A percentile compares a stretch with the other conserved stretches of the same genome.
phyloP scores from a whole-genome alignment of 1,284 basidiomycete genomes.

The Anthracocystis panici-leucophaei region DNA sequence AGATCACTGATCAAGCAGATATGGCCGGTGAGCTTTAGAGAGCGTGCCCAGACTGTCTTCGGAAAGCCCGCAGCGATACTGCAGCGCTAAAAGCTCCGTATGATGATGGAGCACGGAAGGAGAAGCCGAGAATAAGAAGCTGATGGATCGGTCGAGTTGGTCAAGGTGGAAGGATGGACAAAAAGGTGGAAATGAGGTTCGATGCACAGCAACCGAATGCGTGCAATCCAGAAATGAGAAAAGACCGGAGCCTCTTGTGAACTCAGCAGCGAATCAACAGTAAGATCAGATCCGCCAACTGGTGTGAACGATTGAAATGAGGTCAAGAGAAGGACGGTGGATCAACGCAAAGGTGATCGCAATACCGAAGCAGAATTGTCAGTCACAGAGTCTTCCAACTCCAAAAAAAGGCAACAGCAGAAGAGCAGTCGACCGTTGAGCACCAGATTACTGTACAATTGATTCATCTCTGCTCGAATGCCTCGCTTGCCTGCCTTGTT shows the following conservation, averaged over 20 bases:
- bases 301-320: not conserved
- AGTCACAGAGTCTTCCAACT: slow-evolving; percentile 4
- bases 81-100: not conserved
- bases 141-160: not conserved
- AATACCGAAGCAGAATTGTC: not conserved
- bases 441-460: not conserved
- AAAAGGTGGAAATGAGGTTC: slow-evolving; percentile 9
- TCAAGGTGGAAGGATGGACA: not conserved
- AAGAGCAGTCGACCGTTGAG: not conserved
- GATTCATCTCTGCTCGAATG: not conserved
- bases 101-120: not conserved
- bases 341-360: slow-evolving; percentile 1
- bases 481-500: slow-evolving; percentile 1
- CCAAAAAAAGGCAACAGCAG: not conserved
- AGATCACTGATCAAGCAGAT: too few relatives aligned
- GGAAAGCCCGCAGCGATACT: not conserved
- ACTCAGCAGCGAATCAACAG: too few relatives aligned
- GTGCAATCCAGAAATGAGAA: slow-evolving; percentile 6
- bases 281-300: too few relatives aligned
- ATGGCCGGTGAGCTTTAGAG: not conserved
- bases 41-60: not conserved
- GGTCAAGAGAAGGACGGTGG: not conserved
- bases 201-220: slow-evolving; percentile 42
- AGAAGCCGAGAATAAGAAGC: not conserved
- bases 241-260: not conserved